phyloP scores from a whole-genome alignment of 2,329 filamentous ascomycete genomes.

The Aspergillus alliaceus region DNA sequence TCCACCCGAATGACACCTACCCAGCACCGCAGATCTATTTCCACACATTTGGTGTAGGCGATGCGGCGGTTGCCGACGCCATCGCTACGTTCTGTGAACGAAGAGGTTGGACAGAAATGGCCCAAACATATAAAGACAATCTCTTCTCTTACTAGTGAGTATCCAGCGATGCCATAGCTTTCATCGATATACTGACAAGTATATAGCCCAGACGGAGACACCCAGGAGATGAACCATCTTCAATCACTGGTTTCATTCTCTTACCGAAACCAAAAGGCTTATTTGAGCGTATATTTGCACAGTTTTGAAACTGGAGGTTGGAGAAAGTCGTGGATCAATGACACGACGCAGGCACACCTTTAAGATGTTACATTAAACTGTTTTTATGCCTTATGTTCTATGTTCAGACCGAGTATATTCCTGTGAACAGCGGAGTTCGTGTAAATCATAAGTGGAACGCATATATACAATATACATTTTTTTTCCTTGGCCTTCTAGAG shows the following conservation, averaged over 20 bases:
- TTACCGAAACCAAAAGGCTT: conserved; percentile 5
- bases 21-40: conserved; percentile 20
- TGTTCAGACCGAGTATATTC: not conserved
- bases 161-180: no score
- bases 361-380: no score
- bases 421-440: not conserved
- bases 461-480: not conserved
- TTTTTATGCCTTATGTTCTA: no score
- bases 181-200: not conserved
- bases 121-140: conserved; percentile 9
- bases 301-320: conserved; percentile 4
- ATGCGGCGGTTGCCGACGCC: conserved; percentile 10
- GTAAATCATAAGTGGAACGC: not conserved
- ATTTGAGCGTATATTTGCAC: conserved; percentile 12
- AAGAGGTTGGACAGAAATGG: conserved; percentile 9
- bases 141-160: conserved; percentile 17
- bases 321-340: not conserved
- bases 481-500: not conserved
- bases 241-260: conserved; percentile 14
- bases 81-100: conserved; percentile 14
- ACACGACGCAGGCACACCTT: not conserved
- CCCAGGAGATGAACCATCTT: conserved; percentile 2
- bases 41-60: conserved; percentile 15
- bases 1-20: conserved; percentile 8
- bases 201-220: conserved; percentile 5